Evolutionary conservation across 176 grass and related monocot species (phyloP).

Genomic region (Elaeis guineensis): DNA sequence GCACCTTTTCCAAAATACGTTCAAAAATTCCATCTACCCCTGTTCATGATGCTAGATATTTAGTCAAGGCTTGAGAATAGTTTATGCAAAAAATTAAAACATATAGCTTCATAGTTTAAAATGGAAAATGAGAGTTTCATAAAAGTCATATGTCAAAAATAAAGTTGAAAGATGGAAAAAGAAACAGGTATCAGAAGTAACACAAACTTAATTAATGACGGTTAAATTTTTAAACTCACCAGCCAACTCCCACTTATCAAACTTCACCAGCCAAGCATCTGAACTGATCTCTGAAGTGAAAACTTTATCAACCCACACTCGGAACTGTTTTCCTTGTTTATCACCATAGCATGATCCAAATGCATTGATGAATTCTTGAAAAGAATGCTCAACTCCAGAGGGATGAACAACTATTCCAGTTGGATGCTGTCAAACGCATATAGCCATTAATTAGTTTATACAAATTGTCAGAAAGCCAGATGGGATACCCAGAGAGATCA

Average conservation of each 20-base stretch:
- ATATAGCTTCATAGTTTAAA: too few species aligned
- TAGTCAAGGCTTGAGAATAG: too few species aligned
- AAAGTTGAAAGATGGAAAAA: neutral
- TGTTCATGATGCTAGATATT: too few species aligned
- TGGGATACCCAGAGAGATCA: neutral
- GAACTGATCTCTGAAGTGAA: conserved; percentile 41
- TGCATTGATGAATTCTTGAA: conserved; percentile 47
- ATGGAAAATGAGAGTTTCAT: neutral
- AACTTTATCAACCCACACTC: conserved; percentile 76
- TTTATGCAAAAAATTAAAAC: too few species aligned
- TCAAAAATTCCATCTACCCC: too few species aligned
- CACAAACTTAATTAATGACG: conserved; percentile 1
- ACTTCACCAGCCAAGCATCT: conserved; percentile 67
- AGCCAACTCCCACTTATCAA: conserved; percentile 79
- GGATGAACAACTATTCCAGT: conserved; percentile 66
- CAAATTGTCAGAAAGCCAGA: too few species aligned
- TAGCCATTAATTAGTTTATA: conserved; percentile 13
- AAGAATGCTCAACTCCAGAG: conserved; percentile 47
- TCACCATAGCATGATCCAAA: conserved; percentile 48
- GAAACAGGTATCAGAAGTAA: conserved; percentile 2
- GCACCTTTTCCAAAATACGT: too few species aligned
- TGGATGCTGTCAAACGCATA: conserved; percentile 29
- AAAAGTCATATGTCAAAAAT: conserved; percentile 4
- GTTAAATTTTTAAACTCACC: conserved; percentile 28
- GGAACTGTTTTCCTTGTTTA: conserved; percentile 53